A percentile compares a stretch with the other conserved stretches of the same genome.
These are phyloP conservation scores for Arthrocladium fulminans DNA, from an alignment of 2,329 filamentous ascomycete genomes.

Conservation along the genomic window DNA sequence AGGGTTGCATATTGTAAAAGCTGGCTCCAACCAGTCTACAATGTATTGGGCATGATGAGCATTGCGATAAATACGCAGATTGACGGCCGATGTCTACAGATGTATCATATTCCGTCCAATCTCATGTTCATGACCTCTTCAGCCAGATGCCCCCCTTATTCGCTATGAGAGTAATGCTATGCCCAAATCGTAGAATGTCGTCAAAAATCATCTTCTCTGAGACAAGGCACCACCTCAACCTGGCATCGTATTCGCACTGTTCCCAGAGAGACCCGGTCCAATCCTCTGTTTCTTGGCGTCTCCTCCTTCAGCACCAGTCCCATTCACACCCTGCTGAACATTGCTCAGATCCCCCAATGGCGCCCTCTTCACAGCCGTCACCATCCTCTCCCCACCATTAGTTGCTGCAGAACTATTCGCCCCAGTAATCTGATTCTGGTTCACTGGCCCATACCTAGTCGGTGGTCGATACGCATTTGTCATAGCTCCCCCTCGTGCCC, in stretches of 20 bases:
- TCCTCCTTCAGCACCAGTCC: constrained; percentile 14
- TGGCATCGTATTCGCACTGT: neutral
- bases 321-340: constrained; percentile 20
- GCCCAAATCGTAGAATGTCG: neutral
- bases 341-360: constrained; percentile 41
- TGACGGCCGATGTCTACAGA: too few relatives aligned
- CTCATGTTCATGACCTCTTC: neutral
- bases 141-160: neutral
- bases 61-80: too few relatives aligned
- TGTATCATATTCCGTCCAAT: neutral
- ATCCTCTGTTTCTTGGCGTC: constrained; percentile 21
- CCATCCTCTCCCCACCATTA: constrained; percentile 12
- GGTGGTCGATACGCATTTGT: constrained; percentile 35
- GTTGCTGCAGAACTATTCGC: constrained; percentile 14
- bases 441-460: constrained; percentile 31
- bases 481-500: neutral
- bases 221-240: neutral
- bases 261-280: neutral
- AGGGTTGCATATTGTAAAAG: too few relatives aligned
- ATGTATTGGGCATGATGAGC: too few relatives aligned
- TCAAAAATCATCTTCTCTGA: neutral
- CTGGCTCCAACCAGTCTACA: too few relatives aligned
- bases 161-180: neutral
- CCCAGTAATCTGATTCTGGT: constrained; percentile 19
- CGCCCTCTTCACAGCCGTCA: constrained; percentile 29